These are phyloP conservation scores for Vitis rupestris DNA, from an alignment of 164 flowering plant genomes.

Conservation along the genomic window DNA sequence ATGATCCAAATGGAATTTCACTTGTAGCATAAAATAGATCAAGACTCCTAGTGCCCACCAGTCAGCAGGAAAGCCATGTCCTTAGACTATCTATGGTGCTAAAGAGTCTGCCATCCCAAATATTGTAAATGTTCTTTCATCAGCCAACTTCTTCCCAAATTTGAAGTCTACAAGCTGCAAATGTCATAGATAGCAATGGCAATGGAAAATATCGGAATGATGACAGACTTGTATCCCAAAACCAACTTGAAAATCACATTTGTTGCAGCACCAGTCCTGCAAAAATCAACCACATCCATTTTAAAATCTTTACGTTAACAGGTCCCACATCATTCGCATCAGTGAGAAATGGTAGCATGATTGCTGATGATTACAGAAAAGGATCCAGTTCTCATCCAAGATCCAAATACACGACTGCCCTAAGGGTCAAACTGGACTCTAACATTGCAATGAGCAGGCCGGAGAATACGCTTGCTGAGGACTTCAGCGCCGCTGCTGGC, in stretches of 20 bases:
- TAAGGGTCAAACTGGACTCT: conserved; percentile 81
- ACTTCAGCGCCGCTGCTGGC: conserved; percentile 22
- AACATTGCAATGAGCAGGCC: conserved; percentile 69
- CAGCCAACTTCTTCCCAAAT: conserved; percentile 66
- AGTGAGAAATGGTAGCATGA: too few relatives aligned
- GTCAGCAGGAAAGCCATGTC: conserved; percentile 85
- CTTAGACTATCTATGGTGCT: conserved; percentile 94
- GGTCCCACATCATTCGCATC: too few relatives aligned
- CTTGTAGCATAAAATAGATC: conserved; percentile 82
- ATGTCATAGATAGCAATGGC: too few relatives aligned
- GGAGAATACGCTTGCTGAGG: conserved; percentile 14
- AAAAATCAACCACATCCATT: too few relatives aligned
- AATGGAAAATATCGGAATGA: too few relatives aligned
- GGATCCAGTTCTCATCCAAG: too few relatives aligned
- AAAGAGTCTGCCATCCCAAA: conserved; percentile 89
- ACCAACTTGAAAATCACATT: too few relatives aligned
- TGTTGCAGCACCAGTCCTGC: too few relatives aligned
- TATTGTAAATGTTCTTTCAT: conserved; percentile 82
- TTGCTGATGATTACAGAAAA: too few relatives aligned
- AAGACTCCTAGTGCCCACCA: conserved; percentile 98
- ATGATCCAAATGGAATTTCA: conserved; percentile 96
- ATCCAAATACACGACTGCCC: conserved; percentile 85
- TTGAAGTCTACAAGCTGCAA: conserved; percentile 87
- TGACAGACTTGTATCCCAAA: too few relatives aligned
- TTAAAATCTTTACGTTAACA: too few relatives aligned